These are phyloP conservation scores for Plicaturopsis crispa DNA, from an alignment of 768 basidiomycete genomes.

Conservation along the genomic window DNA sequence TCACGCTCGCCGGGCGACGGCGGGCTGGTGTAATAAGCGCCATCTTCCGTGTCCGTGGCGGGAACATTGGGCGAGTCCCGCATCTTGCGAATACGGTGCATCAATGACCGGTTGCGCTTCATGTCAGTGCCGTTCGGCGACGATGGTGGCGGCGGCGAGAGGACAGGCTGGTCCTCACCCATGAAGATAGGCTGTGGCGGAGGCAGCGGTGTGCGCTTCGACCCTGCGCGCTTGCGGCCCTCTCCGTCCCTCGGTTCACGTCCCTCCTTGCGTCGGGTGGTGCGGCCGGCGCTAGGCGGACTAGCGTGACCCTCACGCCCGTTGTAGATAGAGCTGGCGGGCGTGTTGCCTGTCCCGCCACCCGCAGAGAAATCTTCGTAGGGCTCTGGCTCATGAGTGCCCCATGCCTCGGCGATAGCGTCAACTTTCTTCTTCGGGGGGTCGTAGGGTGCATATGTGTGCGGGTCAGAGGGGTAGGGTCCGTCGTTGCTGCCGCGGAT, in stretches of 20 bases:
- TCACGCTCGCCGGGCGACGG: constrained; percentile 36
- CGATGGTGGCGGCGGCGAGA: constrained; percentile 27
- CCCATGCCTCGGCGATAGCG: constrained; percentile 89
- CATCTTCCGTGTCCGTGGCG: constrained; percentile 34
- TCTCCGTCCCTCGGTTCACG: constrained; percentile 39
- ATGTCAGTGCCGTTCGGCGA: constrained; percentile 40
- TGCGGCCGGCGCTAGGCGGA: constrained; percentile 17
- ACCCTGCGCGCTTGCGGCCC: constrained; percentile 26
- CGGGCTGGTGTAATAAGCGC: constrained; percentile 32
- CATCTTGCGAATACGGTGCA: constrained; percentile 87
- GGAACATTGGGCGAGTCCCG: constrained; percentile 81
- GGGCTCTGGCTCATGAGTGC: constrained; percentile 87
- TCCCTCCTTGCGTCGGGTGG: constrained; percentile 31
- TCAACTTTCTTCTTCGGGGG: constrained; percentile 82
- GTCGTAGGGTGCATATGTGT: constrained; percentile 36
- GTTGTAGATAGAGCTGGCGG: constrained; percentile 62
- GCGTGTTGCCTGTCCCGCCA: constrained; percentile 49
- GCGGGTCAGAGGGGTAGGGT: constrained; percentile 48
- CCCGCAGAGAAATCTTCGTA: constrained; percentile 87
- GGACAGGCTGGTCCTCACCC: constrained; percentile 37
- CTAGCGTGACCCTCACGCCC: constrained; percentile 44
- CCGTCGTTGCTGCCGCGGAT: constrained; percentile 27
- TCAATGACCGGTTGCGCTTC: constrained; percentile 74
- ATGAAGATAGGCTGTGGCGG: constrained; percentile 82
- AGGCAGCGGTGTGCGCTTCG: constrained; percentile 52